These are phyloP conservation scores for Trichocladium antarcticum DNA, from an alignment of 495 filamentous ascomycete species.

Conservation along the genomic window DNA sequence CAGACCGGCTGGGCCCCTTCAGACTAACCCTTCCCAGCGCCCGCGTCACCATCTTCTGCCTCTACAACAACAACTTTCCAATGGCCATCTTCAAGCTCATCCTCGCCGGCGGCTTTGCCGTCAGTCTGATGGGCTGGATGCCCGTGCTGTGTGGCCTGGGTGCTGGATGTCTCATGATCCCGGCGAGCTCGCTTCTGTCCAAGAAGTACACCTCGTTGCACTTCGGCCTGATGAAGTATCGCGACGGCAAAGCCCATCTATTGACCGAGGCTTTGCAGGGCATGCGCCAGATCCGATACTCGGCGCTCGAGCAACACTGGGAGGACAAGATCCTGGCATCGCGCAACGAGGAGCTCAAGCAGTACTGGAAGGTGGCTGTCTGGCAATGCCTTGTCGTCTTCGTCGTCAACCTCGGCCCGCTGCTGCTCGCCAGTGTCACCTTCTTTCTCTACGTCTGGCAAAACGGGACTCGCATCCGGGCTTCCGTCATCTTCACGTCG, in stretches of 20 bases:
- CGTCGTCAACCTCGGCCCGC: slow-evolving; percentile 51
- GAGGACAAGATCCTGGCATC: slow-evolving; percentile 48
- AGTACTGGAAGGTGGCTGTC: slow-evolving; percentile 46
- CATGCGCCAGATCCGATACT: slow-evolving; percentile 69
- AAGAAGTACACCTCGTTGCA: slow-evolving; percentile 47
- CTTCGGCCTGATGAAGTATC: slow-evolving; percentile 53
- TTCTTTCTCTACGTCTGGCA: slow-evolving; percentile 46
- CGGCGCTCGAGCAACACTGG: slow-evolving; percentile 58
- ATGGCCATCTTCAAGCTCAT: slow-evolving; percentile 41
- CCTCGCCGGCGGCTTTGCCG: slow-evolving; percentile 47
- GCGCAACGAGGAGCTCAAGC: slow-evolving; percentile 48
- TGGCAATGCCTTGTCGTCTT: slow-evolving; percentile 40
- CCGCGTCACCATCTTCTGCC: slow-evolving; percentile 52
- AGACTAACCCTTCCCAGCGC: slow-evolving; percentile 22
- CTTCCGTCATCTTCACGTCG: slow-evolving; percentile 22
- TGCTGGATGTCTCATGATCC: slow-evolving; percentile 43
- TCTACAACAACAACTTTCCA: slow-evolving; percentile 47
- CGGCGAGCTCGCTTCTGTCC: slow-evolving; percentile 48
- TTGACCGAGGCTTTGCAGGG: slow-evolving; percentile 61
- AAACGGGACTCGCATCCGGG: slow-evolving; percentile 13
- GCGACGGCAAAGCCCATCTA: slow-evolving; percentile 56
- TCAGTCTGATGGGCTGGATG: slow-evolving; percentile 53
- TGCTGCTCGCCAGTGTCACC: slow-evolving; percentile 52
- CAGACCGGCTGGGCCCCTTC: too few species aligned
- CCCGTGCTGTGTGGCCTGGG: slow-evolving; percentile 49